These are phyloP conservation scores for Chrysosporium queenslandicum DNA, from an alignment of 2,329 filamentous ascomycete genomes.

Conservation along the genomic window DNA sequence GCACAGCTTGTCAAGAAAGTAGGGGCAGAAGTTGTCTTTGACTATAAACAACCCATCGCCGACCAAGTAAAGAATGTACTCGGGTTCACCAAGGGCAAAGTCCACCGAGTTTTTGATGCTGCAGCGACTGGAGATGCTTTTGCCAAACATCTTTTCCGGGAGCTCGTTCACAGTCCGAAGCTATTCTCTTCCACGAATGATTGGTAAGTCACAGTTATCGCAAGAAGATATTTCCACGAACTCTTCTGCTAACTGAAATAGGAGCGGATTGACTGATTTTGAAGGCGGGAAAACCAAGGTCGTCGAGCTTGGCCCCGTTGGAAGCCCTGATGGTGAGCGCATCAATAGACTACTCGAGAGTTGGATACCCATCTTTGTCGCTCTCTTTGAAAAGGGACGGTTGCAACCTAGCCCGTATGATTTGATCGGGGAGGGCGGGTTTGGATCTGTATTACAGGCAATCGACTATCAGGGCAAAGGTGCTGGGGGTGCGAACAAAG, in stretches of 20 bases:
- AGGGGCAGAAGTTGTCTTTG: constrained; percentile 23
- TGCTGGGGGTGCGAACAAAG: constrained; percentile 19
- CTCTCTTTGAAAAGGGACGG: constrained; percentile 17
- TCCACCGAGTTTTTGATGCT: constrained; percentile 26
- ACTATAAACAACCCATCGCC: constrained; percentile 24
- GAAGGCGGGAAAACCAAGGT: constrained; percentile 20
- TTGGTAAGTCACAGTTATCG: constrained; percentile 6
- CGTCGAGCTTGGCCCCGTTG: constrained; percentile 16
- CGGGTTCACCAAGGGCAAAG: constrained; percentile 21
- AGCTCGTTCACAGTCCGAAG: constrained; percentile 17
- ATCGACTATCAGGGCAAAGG: constrained; percentile 20
- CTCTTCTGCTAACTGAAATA: background rate
- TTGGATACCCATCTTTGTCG: constrained; percentile 20
- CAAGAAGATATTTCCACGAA: background rate
- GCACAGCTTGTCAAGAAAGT: constrained; percentile 22
- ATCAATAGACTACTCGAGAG: constrained; percentile 18
- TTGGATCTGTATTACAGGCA: constrained; percentile 21
- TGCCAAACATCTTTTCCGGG: constrained; percentile 21
- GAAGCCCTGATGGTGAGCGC: constrained; percentile 18
- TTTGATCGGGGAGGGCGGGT: constrained; percentile 19
- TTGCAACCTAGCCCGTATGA: constrained; percentile 19
- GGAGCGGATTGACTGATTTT: constrained; percentile 19
- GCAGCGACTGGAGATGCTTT: constrained; percentile 24
- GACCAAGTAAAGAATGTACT: constrained; percentile 24
- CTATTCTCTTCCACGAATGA: constrained; percentile 22